Conservation (phyloP, 768 basidiomycete genomes). For the Xanthoconium purpureum region DNA sequence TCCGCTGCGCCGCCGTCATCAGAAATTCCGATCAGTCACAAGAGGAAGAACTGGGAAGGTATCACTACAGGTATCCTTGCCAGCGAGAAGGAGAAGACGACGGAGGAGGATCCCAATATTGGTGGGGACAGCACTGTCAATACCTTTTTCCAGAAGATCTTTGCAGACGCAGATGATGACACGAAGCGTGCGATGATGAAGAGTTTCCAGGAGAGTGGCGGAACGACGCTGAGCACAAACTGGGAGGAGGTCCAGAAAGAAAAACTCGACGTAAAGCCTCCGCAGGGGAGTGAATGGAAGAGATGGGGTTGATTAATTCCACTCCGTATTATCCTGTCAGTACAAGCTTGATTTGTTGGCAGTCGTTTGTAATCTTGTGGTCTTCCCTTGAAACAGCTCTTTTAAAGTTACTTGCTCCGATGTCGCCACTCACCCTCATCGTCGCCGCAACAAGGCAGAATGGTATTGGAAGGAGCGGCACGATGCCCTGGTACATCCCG, state of each 20-base stretch:
- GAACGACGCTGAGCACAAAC: constrained; percentile 93
- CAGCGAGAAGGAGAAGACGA: constrained; percentile 64
- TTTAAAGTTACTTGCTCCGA: no score
- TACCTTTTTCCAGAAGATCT: constrained; percentile 88
- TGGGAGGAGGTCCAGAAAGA: constrained; percentile 84
- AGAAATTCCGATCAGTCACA: constrained; percentile 35
- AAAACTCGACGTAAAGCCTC: constrained; percentile 75
- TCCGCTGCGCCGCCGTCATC: constrained; percentile 34
- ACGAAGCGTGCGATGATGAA: constrained; percentile 97
- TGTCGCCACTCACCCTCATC: constrained; percentile 81
- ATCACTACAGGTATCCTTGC: constrained; percentile 67
- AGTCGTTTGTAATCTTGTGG: no score
- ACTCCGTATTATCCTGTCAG: background rate
- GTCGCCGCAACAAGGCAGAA: constrained; percentile 86
- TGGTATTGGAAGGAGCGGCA: constrained; percentile 78
- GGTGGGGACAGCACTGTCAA: constrained; percentile 88
- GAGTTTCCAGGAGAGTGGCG: constrained; percentile 92
- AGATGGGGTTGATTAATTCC: constrained; percentile 52
- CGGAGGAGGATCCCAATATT: constrained; percentile 82
- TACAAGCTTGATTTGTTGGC: background rate
- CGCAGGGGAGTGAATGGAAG: constrained; percentile 80
- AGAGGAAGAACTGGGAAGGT: constrained; percentile 86
- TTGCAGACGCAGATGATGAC: constrained; percentile 86
- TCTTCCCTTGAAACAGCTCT: no score
- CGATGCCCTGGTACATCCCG: constrained; percentile 85